Percentiles rank a stretch among this genome's conserved stretches.
Conservation (phyloP, 2,329 filamentous ascomycete species). For the Aotearoamyces nothofagi region DNA sequence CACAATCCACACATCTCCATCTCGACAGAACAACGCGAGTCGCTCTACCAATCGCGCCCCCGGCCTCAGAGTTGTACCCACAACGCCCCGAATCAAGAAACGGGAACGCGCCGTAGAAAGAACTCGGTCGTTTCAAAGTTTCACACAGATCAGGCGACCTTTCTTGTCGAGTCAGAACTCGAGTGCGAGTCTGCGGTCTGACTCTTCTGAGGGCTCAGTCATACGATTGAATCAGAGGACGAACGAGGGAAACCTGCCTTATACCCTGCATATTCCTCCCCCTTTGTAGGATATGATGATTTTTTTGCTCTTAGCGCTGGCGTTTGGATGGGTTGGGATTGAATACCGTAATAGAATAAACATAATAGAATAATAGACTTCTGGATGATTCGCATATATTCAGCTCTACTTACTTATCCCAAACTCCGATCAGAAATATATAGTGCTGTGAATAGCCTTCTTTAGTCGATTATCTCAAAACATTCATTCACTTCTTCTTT, state of each 20-base stretch:
- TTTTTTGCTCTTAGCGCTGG: no score
- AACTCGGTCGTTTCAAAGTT: not conserved
- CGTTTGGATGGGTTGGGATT: no score
- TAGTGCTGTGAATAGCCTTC: no score
- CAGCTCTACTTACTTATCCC: no score
- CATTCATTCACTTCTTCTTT: no score
- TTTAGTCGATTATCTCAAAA: no score
- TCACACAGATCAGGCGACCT: conserved; percentile 1
- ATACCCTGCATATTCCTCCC: not conserved
- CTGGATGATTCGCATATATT: no score
- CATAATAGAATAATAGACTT: no score
- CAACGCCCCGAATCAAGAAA: not conserved
- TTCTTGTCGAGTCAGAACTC: not conserved
- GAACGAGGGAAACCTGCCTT: not conserved
- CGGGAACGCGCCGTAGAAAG: not conserved
- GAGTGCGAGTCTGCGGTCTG: not conserved
- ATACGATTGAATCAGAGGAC: not conserved
- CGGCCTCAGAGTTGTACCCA: not conserved
- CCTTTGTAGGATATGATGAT: no score
- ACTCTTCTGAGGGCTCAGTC: not conserved
- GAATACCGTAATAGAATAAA: no score
- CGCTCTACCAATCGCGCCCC: not conserved
- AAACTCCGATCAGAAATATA: no score
- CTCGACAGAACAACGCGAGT: conserved; percentile 5
- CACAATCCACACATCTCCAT: conserved; percentile 15